Evolutionary conservation across 495 filamentous ascomycete genomes (phyloP).

Genomic region (Penicillium turbatum): DNA sequence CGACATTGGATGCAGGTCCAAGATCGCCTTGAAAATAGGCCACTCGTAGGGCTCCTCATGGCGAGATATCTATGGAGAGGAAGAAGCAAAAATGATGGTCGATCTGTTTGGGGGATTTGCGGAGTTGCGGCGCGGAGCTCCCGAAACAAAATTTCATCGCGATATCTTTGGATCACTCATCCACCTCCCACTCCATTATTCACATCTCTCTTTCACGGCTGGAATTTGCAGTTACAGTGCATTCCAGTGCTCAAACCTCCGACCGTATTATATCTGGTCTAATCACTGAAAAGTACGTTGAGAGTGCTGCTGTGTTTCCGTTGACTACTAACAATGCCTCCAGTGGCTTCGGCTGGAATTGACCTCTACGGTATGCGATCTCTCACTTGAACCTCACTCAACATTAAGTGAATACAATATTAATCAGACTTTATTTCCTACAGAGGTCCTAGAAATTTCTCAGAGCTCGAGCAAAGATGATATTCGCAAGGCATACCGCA

Average conservation of each 20-base stretch:
- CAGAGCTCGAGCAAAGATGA: slow-evolving; percentile 70
- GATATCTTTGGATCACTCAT: slow-evolving; percentile 14
- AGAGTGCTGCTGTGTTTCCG: not conserved
- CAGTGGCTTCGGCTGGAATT: slow-evolving; percentile 37
- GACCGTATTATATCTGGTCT: not conserved
- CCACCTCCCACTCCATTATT: slow-evolving; percentile 5
- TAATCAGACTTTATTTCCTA: slow-evolving; percentile 15
- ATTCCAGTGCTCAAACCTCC: not conserved
- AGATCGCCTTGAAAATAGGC: slow-evolving; percentile 33
- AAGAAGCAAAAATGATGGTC: not conserved
- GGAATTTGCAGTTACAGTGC: not conserved
- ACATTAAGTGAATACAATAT: not conserved
- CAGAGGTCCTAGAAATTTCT: slow-evolving; percentile 73
- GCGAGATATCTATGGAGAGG: not conserved
- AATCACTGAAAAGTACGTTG: slow-evolving; percentile 4
- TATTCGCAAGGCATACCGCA: slow-evolving; percentile 96
- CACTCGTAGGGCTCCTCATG: slow-evolving; percentile 24
- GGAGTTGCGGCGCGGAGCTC: slow-evolving; percentile 27
- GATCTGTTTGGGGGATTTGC: slow-evolving; percentile 12
- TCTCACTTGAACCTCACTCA: not conserved
- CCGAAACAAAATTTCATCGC: slow-evolving; percentile 25
- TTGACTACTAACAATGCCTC: slow-evolving; percentile 17
- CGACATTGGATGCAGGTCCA: slow-evolving; percentile 45
- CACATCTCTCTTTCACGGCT: not conserved
- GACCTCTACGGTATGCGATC: slow-evolving; percentile 47